Base-by-base conservation (phyloP, 257 asterid species). In the Solanum lignicaule region DNA sequence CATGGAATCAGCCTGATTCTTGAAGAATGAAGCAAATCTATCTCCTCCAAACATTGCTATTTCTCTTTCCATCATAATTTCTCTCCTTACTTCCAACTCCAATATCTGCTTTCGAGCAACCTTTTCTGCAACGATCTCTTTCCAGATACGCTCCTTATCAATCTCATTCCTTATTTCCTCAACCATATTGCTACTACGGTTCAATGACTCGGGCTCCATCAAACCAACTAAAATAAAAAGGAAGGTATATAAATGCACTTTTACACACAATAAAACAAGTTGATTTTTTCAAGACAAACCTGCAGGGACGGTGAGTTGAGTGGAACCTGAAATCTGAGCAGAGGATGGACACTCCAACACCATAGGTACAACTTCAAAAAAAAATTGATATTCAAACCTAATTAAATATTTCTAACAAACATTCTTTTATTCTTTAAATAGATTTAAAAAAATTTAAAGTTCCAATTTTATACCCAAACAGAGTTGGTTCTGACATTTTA, bases 21-120 rank as follows among this genome's bases (percentile, higher is more conserved):
- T 69, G 6, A 86, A 83, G 35, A 76, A 84, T 65, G 66, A 89
- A 25, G 90, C 85, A 73, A 84, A 43, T 21, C 88, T 16, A 25
- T 29, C 87, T 52, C 90, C 88, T 60, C 88, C 83, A 23, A 31
- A 71, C 78, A 83, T 35, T 32, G 91, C 89, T 87, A 89, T 29
- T 87, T 89, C 93, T 86, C 89, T 89, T 88, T 92, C 94, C 87
- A 90, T 85, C 93, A 86, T 91, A 55, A 94, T 46, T 86, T 93
- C 97, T 39, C 43, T 89, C 88, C 94, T 91, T 74, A 93, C 95
- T 88, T 94, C 96, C 32, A 91, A 94, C 87, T 94, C 95, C 33
- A 94, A 81, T 27, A 60, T 84, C 2, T 91, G 93, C 88, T 93
- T 95, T 88, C 89, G 78, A 7, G 90, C 79, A 18, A 90, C 85